Conservation (phyloP, 1,284 basidiomycete genomes). For the Grifola frondosa region DNA sequence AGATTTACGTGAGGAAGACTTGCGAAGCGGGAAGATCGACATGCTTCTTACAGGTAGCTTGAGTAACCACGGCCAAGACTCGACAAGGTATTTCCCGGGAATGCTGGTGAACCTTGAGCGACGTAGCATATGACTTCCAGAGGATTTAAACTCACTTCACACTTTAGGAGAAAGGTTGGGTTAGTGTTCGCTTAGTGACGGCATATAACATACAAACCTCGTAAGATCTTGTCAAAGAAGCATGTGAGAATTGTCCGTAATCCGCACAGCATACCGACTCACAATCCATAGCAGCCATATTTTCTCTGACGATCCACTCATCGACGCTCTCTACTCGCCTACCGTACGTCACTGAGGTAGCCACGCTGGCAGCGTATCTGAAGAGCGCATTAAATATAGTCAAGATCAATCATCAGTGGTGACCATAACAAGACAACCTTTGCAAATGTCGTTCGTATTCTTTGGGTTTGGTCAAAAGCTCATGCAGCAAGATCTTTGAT, state of each 20-base stretch:
- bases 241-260: not conserved
- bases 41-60: slow-evolving; percentile 39
- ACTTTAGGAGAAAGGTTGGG: slow-evolving; percentile 16
- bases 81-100: slow-evolving; percentile 53
- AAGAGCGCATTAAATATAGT: not conserved
- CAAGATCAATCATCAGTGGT: not conserved
- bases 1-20: not conserved
- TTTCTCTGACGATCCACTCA: slow-evolving; percentile 47
- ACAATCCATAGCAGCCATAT: slow-evolving; percentile 45
- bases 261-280: slow-evolving; percentile 14
- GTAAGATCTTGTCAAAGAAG: slow-evolving; percentile 32
- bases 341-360: slow-evolving; percentile 47
- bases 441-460: slow-evolving; percentile 45
- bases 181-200: not conserved
- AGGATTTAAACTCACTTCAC: slow-evolving; percentile 31
- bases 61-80: slow-evolving; percentile 49
- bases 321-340: slow-evolving; percentile 44
- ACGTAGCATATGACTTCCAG: not conserved
- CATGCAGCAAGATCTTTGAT: slow-evolving; percentile 44
- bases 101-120: slow-evolving; percentile 34
- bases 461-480: slow-evolving; percentile 41
- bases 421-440: slow-evolving; percentile 28
- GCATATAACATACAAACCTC: slow-evolving; percentile 28
- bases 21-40: not conserved
- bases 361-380: slow-evolving; percentile 48